These are phyloP conservation scores for Colletotrichum shisoi DNA, from an alignment of 2,329 filamentous ascomycete species.

Conservation along the genomic window DNA sequence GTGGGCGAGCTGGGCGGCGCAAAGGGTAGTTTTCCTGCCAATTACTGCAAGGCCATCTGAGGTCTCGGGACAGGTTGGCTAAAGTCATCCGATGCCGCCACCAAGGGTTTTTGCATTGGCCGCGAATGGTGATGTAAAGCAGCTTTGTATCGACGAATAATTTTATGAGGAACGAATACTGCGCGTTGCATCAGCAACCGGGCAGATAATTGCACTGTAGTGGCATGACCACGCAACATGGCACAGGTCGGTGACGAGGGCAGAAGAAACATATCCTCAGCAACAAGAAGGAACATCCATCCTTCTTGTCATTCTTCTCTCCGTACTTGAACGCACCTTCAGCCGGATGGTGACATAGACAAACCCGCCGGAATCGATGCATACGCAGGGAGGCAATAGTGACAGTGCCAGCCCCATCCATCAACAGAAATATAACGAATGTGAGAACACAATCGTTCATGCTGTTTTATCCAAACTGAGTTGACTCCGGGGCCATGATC, in stretches of 20 bases:
- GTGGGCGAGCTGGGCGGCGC: slow-evolving; percentile 75
- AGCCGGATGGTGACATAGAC: background rate
- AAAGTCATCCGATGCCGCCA: background rate
- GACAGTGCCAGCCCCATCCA: background rate
- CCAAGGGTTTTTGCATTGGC: no score
- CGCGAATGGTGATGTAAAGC: background rate
- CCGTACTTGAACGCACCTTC: background rate
- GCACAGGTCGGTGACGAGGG: no score
- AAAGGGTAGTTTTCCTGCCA: slow-evolving; percentile 80
- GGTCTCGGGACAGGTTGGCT: background rate
- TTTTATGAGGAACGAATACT: background rate
- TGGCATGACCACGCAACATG: background rate
- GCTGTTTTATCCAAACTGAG: background rate
- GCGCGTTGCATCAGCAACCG: background rate
- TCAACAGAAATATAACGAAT: background rate
- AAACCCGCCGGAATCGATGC: background rate
- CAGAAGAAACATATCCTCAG: no score
- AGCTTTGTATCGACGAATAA: no score
- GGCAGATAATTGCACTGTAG: background rate
- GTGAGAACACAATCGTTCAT: background rate
- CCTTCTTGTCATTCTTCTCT: no score
- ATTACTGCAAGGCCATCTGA: slow-evolving; percentile 69
- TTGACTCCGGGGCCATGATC: background rate
- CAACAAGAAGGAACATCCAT: background rate
- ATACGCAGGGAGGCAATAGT: background rate